These are phyloP conservation scores for Taphrina wiesneri DNA, from an alignment of 1,139 yeast species.

Conservation along the genomic window DNA sequence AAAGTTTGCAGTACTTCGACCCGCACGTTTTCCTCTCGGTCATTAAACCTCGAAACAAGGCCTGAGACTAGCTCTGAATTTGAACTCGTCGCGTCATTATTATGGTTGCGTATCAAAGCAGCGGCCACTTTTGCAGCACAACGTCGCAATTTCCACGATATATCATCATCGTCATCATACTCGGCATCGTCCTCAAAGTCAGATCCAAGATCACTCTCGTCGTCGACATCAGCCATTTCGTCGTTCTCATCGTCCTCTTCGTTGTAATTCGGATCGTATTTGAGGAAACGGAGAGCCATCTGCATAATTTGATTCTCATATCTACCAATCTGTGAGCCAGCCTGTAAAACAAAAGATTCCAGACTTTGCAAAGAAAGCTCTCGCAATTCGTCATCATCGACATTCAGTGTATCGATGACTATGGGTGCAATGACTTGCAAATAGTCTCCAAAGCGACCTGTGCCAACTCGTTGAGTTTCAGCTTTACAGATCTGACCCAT, in stretches of 20 bases:
- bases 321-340: slow-evolving; percentile 42
- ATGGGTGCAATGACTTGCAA: slow-evolving; percentile 41
- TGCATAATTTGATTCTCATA: slow-evolving; percentile 46
- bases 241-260: slow-evolving; percentile 48
- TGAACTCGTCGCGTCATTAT: slow-evolving; percentile 29
- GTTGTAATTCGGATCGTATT: slow-evolving; percentile 60
- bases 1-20: slow-evolving; percentile 46
- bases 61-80: slow-evolving; percentile 42
- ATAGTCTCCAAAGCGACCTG: slow-evolving; percentile 41
- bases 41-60: slow-evolving; percentile 45
- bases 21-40: slow-evolving; percentile 49
- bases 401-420: slow-evolving; percentile 40
- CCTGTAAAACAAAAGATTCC: slow-evolving; percentile 43
- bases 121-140: slow-evolving; percentile 55
- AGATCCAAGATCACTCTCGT: slow-evolving; percentile 41
- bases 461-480: slow-evolving; percentile 42
- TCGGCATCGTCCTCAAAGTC: slow-evolving; percentile 48
- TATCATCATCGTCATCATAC: slow-evolving; percentile 58
- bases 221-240: slow-evolving; percentile 49
- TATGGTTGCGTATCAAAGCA: slow-evolving; percentile 50
- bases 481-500: slow-evolving; percentile 39
- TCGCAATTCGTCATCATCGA: slow-evolving; percentile 43
- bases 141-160: slow-evolving; percentile 69
- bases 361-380: slow-evolving; percentile 45
- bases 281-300: slow-evolving; percentile 51